These are phyloP conservation scores for Boletellus ananas DNA, from an alignment of 768 basidiomycete species.

Conservation along the genomic window DNA sequence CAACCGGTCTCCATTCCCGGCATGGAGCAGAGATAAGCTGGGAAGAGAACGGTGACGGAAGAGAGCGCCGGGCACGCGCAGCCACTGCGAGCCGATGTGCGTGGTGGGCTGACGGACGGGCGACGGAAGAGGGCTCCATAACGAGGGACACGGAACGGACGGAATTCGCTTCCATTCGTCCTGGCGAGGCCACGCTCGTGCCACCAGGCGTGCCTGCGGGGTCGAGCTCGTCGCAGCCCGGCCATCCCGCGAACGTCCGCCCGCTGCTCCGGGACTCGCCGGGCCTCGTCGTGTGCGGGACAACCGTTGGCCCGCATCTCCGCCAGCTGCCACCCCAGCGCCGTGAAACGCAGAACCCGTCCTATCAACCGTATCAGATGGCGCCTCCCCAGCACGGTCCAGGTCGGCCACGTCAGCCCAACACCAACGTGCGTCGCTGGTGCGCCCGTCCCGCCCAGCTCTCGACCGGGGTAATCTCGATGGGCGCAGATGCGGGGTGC, in stretches of 20 bases:
- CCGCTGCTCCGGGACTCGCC: too few species aligned
- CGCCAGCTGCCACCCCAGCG: conserved; percentile 1
- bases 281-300: too few species aligned
- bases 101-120: conserved; percentile 10
- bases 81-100: too few species aligned
- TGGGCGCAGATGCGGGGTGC: conserved; percentile 21
- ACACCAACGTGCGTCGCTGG: too few species aligned
- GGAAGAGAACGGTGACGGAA: conserved; percentile 14
- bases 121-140: background rate
- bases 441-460: background rate
- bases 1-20: conserved; percentile 3
- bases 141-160: conserved; percentile 8
- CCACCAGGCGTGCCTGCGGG: too few species aligned
- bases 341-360: conserved; percentile 23
- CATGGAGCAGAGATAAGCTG: conserved; percentile 23
- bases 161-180: conserved; percentile 19
- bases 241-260: too few species aligned
- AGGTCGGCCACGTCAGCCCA: too few species aligned
- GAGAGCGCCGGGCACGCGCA: background rate
- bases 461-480: conserved; percentile 25
- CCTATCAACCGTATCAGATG: conserved; percentile 31
- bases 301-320: background rate
- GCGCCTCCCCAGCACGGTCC: background rate
- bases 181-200: background rate
- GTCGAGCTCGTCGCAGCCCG: too few species aligned